These are phyloP conservation scores for Salix caprea DNA, from an alignment of 345 rosid genomes.

Conservation along the genomic window DNA sequence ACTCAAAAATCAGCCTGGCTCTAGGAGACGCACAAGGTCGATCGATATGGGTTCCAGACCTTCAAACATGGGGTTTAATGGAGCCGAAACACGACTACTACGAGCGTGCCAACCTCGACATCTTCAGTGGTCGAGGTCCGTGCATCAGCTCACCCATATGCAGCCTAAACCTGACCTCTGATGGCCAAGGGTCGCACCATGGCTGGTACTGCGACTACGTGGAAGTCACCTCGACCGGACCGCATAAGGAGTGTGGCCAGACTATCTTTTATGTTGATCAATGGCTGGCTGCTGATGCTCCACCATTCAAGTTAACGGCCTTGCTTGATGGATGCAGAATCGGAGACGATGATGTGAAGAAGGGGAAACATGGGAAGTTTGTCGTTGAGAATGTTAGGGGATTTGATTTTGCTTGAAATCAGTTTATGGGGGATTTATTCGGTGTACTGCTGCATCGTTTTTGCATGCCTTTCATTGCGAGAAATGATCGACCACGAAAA, in stretches of 20 bases:
- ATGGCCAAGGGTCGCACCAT: conserved; percentile 39
- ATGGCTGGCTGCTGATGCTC: conserved; percentile 36
- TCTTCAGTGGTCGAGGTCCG: conserved; percentile 36
- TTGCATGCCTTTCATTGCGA: no score
- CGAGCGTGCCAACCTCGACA: conserved; percentile 40
- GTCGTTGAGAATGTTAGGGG: not conserved
- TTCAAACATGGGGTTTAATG: conserved; percentile 42
- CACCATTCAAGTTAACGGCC: conserved; percentile 31
- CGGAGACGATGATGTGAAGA: not conserved
- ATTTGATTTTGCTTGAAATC: not conserved
- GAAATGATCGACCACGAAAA: no score
- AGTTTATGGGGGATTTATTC: no score
- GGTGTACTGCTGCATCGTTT: no score
- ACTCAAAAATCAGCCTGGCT: conserved; percentile 34
- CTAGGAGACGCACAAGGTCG: conserved; percentile 28
- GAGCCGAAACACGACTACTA: conserved; percentile 35
- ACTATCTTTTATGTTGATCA: conserved; percentile 32
- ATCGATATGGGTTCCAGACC: conserved; percentile 25
- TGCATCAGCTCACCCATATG: conserved; percentile 40
- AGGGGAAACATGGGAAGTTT: not conserved
- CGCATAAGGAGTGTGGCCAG: conserved; percentile 29
- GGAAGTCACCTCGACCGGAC: conserved; percentile 41
- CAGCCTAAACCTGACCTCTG: conserved; percentile 46
- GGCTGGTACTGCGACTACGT: conserved; percentile 53
- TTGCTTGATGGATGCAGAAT: conserved; percentile 27